A percentile compares a stretch with the other conserved stretches of the same genome.
Conservation (phyloP, 1,284 basidiomycete species). For the Ceratobasidium sp. region DNA sequence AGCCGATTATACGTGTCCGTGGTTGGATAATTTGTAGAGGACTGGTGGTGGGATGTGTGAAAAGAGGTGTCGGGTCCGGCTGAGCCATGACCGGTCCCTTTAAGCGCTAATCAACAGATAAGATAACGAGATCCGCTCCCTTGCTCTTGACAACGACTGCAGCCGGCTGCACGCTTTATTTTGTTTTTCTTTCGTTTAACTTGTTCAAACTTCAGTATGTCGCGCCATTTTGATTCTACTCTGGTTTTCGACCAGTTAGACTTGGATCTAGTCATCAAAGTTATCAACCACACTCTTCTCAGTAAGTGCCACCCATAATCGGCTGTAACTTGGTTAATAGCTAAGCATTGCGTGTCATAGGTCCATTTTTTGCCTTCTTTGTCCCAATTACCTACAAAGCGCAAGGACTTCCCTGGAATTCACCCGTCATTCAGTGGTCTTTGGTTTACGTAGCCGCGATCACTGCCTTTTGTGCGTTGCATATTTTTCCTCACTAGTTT, state of each 20-base stretch:
- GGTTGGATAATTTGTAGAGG: neutral
- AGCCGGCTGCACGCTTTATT: constrained; percentile 38
- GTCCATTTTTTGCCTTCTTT: constrained; percentile 84
- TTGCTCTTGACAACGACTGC: constrained; percentile 33
- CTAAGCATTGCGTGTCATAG: constrained; percentile 58
- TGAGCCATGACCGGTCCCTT: neutral
- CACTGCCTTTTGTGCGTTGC: constrained; percentile 73
- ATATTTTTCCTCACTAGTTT: constrained; percentile 10
- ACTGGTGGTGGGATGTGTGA: constrained; percentile 10
- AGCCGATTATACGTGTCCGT: too few species aligned
- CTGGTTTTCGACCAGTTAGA: constrained; percentile 59
- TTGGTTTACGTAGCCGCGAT: constrained; percentile 69
- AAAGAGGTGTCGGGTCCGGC: constrained; percentile 8
- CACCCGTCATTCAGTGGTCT: constrained; percentile 67
- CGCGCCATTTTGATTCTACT: constrained; percentile 45
- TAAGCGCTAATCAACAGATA: constrained; percentile 21
- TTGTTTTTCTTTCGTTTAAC: neutral
- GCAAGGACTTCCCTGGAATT: constrained; percentile 69
- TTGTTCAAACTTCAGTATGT: constrained; percentile 16
- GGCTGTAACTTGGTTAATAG: neutral
- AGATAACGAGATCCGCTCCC: constrained; percentile 7
- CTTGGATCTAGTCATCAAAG: constrained; percentile 80
- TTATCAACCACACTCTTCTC: constrained; percentile 80
- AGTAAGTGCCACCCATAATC: constrained; percentile 64
- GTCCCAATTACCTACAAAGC: constrained; percentile 82